Evolutionary conservation across 176 grass and related monocot species (phyloP).

Genomic region (Eragrostis curvula): DNA sequence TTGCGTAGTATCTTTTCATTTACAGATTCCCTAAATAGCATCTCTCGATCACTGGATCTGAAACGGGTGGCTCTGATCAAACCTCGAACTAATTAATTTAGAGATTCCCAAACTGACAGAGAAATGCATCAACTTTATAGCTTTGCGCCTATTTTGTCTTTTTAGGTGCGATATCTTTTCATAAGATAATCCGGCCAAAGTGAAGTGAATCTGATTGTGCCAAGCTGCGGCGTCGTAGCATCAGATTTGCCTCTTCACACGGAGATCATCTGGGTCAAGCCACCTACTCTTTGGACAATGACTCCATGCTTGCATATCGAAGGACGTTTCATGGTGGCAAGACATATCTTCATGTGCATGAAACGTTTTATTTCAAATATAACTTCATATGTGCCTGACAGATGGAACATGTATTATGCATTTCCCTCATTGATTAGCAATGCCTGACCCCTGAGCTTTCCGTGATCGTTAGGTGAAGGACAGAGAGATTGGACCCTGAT

Average conservation of each 20-base stretch:
- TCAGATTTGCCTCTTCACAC: conserved; percentile 53
- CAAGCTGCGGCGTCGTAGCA: conserved; percentile 15
- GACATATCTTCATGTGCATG: neutral
- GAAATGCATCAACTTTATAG: conserved; percentile 37
- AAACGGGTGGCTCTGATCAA: conserved; percentile 39
- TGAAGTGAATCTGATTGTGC: conserved; percentile 42
- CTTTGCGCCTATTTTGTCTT: conserved; percentile 35
- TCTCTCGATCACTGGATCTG: conserved; percentile 9
- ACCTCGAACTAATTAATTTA: conserved; percentile 23
- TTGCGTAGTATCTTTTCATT: neutral
- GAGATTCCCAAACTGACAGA: neutral
- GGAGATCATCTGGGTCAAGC: conserved; percentile 35
- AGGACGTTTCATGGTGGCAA: conserved; percentile 9
- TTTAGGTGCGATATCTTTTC: conserved; percentile 57
- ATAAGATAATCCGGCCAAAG: conserved; percentile 43
- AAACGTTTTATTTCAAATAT: neutral
- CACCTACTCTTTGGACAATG: conserved; percentile 40
- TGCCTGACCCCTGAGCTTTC: neutral
- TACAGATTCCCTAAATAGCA: conserved; percentile 9
- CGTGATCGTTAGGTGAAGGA: neutral
- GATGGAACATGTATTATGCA: neutral
- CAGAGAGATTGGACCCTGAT: conserved; percentile 7
- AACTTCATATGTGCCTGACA: neutral
- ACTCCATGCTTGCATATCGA: conserved; percentile 25
- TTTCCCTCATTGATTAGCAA: neutral